Percentiles rank a stretch among this genome's conserved stretches.
phyloP scores from a whole-genome alignment of 169 alveolate genomes.

The Plasmodium knowlesi region DNA sequence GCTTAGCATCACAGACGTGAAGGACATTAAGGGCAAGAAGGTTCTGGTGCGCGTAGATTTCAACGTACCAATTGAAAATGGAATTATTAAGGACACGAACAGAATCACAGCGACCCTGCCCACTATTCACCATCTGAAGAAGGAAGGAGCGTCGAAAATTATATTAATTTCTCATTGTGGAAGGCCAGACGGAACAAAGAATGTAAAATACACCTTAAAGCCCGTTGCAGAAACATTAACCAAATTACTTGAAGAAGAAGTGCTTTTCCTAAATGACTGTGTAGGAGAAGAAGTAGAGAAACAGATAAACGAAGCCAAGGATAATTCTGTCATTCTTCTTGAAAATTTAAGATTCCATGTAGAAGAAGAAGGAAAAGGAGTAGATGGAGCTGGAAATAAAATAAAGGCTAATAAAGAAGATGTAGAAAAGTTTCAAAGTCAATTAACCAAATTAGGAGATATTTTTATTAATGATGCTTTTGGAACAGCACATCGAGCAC shows the following conservation, averaged over 20 bases:
- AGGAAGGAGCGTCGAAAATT: constrained; percentile 92
- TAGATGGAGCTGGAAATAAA: constrained; percentile 92
- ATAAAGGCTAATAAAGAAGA: constrained; percentile 89
- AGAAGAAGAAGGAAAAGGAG: constrained; percentile 98
- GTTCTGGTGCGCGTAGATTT: constrained; percentile 97
- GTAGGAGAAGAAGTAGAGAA: constrained; percentile 94
- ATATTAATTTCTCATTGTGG: constrained; percentile 97
- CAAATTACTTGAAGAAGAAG: constrained; percentile 88
- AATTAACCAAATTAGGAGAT: constrained; percentile 95
- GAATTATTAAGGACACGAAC: constrained; percentile 93
- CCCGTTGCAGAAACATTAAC: constrained; percentile 94
- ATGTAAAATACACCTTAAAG: constrained; percentile 90
- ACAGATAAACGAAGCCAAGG: constrained; percentile 88
- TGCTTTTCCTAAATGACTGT: constrained; percentile 94
- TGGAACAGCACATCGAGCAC: constrained; percentile 99
- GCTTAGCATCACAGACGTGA: constrained; percentile 42
- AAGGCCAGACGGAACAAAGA: constrained; percentile 96
- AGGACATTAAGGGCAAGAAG: constrained; percentile 88
- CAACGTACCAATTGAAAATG: constrained; percentile 97
- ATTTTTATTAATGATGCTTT: constrained; percentile 98
- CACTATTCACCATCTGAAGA: constrained; percentile 92
- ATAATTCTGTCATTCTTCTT: constrained; percentile 92
- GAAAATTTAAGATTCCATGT: constrained; percentile 98
- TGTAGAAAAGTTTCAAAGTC: constrained; percentile 91
- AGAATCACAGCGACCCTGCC: constrained; percentile 95